phyloP scores from a whole-genome alignment of 1,284 basidiomycete species.

The Laetiporus sulphureus region DNA sequence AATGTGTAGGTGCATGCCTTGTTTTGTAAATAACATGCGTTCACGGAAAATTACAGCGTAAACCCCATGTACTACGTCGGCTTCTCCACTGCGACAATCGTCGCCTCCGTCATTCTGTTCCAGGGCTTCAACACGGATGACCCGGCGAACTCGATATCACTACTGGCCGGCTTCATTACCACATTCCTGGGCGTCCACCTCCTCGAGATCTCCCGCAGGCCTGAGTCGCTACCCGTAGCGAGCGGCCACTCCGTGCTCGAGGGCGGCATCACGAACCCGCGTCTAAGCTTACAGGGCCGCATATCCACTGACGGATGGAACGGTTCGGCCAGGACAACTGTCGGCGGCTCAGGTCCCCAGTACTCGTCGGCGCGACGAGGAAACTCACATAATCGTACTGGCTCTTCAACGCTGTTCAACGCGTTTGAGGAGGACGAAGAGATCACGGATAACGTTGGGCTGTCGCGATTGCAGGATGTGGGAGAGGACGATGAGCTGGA shows the following conservation, averaged over 20 bases:
- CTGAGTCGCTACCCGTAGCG: slow-evolving; percentile 41
- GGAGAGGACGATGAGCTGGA: slow-evolving; percentile 30
- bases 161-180: slow-evolving; percentile 82
- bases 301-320: slow-evolving; percentile 69
- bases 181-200: slow-evolving; percentile 93
- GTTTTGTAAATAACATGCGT: slow-evolving; percentile 3
- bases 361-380: slow-evolving; percentile 36
- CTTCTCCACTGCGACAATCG: slow-evolving; percentile 94
- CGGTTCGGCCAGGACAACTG: slow-evolving; percentile 32
- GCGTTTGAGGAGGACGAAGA: slow-evolving; percentile 45
- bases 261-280: slow-evolving; percentile 72
- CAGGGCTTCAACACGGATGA: slow-evolving; percentile 93
- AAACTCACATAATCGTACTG: slow-evolving; percentile 49
- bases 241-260: slow-evolving; percentile 55
- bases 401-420: slow-evolving; percentile 54
- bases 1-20: slow-evolving; percentile 72
- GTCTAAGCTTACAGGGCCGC: slow-evolving; percentile 61
- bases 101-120: slow-evolving; percentile 94
- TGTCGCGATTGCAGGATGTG: slow-evolving; percentile 25
- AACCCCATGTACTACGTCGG: slow-evolving; percentile 99
- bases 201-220: slow-evolving; percentile 75
- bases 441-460: slow-evolving; percentile 19
- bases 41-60: slow-evolving; percentile 47
- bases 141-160: slow-evolving; percentile 76
- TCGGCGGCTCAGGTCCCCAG: slow-evolving; percentile 28